These are phyloP conservation scores for Globisporangium ultimum DNA, from an alignment of 352 stramenopile genomes.

Conservation along the genomic window DNA sequence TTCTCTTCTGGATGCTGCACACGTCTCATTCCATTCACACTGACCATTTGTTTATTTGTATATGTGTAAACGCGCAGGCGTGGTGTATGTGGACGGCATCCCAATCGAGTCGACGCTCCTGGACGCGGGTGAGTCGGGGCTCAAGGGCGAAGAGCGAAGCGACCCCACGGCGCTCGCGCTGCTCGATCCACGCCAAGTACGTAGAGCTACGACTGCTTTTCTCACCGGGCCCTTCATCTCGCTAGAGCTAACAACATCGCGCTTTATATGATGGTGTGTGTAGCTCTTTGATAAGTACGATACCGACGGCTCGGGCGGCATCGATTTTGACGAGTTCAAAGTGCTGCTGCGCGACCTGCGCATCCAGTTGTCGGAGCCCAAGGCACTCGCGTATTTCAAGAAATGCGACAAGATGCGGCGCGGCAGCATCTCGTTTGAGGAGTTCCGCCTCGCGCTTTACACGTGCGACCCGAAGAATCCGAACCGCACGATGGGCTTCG, in stretches of 20 bases:
- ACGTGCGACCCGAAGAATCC: conserved; percentile 81
- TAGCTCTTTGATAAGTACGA: conserved; percentile 87
- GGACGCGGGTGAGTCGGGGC: conserved; percentile 38
- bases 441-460: conserved; percentile 76
- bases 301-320: conserved; percentile 65
- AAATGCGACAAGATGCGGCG: conserved; percentile 61
- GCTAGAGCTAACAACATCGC: not conserved
- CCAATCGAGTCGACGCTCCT: conserved; percentile 62
- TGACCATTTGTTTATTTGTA: no score
- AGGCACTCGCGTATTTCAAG: conserved; percentile 76
- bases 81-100: conserved; percentile 74
- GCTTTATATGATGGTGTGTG: not conserved
- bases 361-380: conserved; percentile 61
- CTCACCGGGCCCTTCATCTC: not conserved
- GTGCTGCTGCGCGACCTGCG: conserved; percentile 58
- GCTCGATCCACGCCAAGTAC: conserved; percentile 47
- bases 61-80: conserved; percentile 21
- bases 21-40: no score
- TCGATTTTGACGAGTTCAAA: conserved; percentile 78
- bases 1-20: not conserved
- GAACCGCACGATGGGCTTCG: conserved; percentile 60
- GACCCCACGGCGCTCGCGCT: conserved; percentile 38
- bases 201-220: conserved; percentile 7
- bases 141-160: conserved; percentile 33
- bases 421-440: conserved; percentile 74